Percentiles rank a stretch among this genome's conserved stretches.
phyloP scores from a whole-genome alignment of 768 basidiomycete genomes.

The Boletellus sp. region DNA sequence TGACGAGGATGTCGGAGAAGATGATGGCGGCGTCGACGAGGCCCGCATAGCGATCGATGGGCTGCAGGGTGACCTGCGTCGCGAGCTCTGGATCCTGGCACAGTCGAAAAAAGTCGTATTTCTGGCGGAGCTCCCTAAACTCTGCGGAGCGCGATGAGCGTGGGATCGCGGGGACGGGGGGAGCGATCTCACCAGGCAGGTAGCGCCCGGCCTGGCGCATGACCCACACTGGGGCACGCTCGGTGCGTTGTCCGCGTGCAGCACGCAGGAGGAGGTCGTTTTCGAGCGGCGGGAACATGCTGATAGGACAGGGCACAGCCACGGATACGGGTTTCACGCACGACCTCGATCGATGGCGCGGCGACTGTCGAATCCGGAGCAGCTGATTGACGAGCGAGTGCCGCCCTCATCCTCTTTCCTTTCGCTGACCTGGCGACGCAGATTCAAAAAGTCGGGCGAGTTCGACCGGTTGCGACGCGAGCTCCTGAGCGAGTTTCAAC shows the following conservation, averaged over 20 bases:
- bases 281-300: constrained; percentile 65
- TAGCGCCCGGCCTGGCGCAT: constrained; percentile 98
- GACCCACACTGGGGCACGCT: constrained; percentile 95
- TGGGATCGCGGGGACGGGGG: not conserved
- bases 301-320: constrained; percentile 20
- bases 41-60: constrained; percentile 82
- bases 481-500: constrained; percentile 57
- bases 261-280: constrained; percentile 91
- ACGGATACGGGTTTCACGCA: not conserved
- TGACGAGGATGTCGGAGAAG: constrained; percentile 96
- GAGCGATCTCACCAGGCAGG: constrained; percentile 79
- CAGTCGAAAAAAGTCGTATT: constrained; percentile 92
- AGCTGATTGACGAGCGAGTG: constrained; percentile 63
- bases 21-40: constrained; percentile 95
- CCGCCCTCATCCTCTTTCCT: not conserved
- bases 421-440: constrained; percentile 19
- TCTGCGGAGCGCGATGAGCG: constrained; percentile 44
- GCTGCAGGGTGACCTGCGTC: constrained; percentile 87
- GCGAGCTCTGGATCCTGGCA: constrained; percentile 92
- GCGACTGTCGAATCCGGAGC: constrained; percentile 54
- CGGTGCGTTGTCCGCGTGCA: constrained; percentile 82
- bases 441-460: constrained; percentile 79
- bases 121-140: constrained; percentile 80
- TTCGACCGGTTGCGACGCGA: constrained; percentile 70
- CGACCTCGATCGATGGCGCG: constrained; percentile 28